These are phyloP conservation scores for Globisporangium lucens DNA, from an alignment of 352 stramenopile species.

Conservation along the genomic window DNA sequence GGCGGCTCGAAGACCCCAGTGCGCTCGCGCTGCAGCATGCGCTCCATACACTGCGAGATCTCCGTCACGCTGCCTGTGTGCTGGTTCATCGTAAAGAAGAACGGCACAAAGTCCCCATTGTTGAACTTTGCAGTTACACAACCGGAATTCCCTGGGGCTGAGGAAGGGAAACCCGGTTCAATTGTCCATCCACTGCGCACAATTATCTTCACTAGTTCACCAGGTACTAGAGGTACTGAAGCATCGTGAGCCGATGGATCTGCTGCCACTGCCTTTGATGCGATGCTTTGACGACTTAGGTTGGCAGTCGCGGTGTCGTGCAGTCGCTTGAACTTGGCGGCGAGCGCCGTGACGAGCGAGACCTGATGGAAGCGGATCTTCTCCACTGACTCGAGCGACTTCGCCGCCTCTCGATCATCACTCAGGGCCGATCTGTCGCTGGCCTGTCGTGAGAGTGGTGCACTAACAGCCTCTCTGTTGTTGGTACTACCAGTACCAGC, in stretches of 20 bases:
- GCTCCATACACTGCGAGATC: slow-evolving; percentile 39
- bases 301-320: not conserved
- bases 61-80: slow-evolving; percentile 19
- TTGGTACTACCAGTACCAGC: not conserved
- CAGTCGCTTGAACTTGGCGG: slow-evolving; percentile 22
- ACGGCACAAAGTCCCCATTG: slow-evolving; percentile 36
- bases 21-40: slow-evolving; percentile 55
- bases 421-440: not conserved
- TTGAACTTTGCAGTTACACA: slow-evolving; percentile 28
- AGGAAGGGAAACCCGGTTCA: slow-evolving; percentile 10
- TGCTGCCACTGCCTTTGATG: not conserved
- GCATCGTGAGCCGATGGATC: not conserved
- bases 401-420: slow-evolving; percentile 18
- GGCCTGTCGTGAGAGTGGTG: not conserved
- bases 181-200: slow-evolving; percentile 8
- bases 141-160: not conserved
- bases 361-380: slow-evolving; percentile 46
- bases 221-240: not conserved
- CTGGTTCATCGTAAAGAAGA: slow-evolving; percentile 41
- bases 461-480: not conserved
- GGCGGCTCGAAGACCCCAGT: slow-evolving; percentile 47
- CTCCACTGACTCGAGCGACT: slow-evolving; percentile 31
- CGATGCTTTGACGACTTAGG: not conserved
- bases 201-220: not conserved
- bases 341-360: slow-evolving; percentile 34